phyloP scores from a whole-genome alignment of 1,284 basidiomycete genomes.

The Ganoderma boninense region DNA sequence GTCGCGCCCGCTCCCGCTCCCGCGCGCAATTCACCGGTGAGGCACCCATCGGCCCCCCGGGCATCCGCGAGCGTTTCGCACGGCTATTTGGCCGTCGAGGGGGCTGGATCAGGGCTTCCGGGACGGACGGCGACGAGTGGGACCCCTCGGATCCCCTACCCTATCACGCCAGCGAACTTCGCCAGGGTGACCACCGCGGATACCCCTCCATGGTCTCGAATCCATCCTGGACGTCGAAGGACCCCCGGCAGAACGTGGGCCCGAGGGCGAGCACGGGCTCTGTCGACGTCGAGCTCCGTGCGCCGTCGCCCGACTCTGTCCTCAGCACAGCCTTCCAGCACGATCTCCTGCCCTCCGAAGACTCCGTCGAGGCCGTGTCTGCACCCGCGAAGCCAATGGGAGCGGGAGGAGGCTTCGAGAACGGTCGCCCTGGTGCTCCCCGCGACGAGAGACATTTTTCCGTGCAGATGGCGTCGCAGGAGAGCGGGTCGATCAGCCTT shows the following conservation, averaged over 20 bases:
- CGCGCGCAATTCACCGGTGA: constrained; percentile 27
- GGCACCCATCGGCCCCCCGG: constrained; percentile 35
- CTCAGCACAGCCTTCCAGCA: constrained; percentile 6
- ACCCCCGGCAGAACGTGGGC: constrained; percentile 8
- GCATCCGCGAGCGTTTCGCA: constrained; percentile 39
- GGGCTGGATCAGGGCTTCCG: constrained; percentile 41
- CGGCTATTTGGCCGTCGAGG: constrained; percentile 36
- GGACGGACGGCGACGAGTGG: constrained; percentile 40
- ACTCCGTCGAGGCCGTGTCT: constrained; percentile 17
- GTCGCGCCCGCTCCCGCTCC: constrained; percentile 33
- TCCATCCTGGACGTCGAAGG: constrained; percentile 7
- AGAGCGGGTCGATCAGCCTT: constrained; percentile 21
- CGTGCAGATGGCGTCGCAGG: constrained; percentile 26
- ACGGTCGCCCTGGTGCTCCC: neutral
- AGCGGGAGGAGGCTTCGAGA: neutral
- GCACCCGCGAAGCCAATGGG: neutral
- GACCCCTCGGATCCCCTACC: constrained; percentile 35
- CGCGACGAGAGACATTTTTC: constrained; percentile 35
- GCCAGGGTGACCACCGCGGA: constrained; percentile 20
- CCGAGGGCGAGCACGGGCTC: constrained; percentile 30
- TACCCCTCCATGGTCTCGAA: constrained; percentile 17
- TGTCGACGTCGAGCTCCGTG: constrained; percentile 34
- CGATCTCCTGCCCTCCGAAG: constrained; percentile 5
- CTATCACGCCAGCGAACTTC: constrained; percentile 15
- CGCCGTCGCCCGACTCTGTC: constrained; percentile 14